These are phyloP conservation scores for Blastocystis sp. DNA, from an alignment of 352 stramenopile genomes.

Conservation along the genomic window DNA sequence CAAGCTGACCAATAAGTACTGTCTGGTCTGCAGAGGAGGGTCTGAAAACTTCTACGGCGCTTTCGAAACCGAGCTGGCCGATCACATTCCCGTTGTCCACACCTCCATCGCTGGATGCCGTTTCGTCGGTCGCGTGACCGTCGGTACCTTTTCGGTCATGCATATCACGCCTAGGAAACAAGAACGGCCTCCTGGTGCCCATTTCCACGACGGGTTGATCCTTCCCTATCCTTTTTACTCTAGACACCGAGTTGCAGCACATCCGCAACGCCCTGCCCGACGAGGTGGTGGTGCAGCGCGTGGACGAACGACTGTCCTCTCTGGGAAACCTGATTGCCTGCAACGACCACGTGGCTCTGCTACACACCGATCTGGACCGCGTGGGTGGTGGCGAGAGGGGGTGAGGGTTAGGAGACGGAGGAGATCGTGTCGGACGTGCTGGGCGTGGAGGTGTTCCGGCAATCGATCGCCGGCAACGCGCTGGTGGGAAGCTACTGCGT, in stretches of 20 bases:
- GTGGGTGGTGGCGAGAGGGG: not conserved
- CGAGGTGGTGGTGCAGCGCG: conserved; percentile 81
- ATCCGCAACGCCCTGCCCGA: conserved; percentile 96
- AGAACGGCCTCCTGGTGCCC: conserved; percentile 91
- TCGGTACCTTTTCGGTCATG: conserved; percentile 75
- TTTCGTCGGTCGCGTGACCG: conserved; percentile 93
- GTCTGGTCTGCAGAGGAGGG: conserved; percentile 79
- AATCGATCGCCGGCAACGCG: conserved; percentile 96
- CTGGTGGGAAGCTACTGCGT: conserved; percentile 96
- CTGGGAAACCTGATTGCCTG: conserved; percentile 98
- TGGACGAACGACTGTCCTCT: conserved; percentile 97
- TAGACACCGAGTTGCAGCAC: conserved; percentile 95
- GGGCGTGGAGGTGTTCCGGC: conserved; percentile 97
- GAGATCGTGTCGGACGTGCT: conserved; percentile 91
- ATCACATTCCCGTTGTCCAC: conserved; percentile 98
- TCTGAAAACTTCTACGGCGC: conserved; percentile 96
- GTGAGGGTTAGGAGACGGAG: conserved; percentile 73
- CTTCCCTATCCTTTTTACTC: not conserved
- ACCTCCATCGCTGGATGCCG: conserved; percentile 92
- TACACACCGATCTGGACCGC: conserved; percentile 95
- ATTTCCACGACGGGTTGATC: conserved; percentile 84
- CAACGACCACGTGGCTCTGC: conserved; percentile 98
- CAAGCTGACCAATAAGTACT: conserved; percentile 97
- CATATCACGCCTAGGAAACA: conserved; percentile 80
- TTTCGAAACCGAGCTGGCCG: conserved; percentile 92